phyloP scores from a whole-genome alignment of 345 rosid genomes.

The Zanthoxylum bungeanum region DNA sequence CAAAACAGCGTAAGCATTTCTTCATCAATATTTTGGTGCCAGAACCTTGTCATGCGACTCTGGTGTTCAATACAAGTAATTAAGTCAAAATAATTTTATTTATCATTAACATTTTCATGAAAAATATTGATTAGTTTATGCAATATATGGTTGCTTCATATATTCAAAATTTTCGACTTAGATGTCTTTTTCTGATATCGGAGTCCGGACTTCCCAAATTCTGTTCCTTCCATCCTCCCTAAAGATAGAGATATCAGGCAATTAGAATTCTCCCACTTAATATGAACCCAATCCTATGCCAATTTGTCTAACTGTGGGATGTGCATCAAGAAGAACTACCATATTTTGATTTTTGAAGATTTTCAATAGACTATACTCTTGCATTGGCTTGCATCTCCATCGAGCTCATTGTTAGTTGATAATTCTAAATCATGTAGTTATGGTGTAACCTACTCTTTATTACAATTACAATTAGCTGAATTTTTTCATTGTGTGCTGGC shows the following conservation, averaged over 20 bases:
- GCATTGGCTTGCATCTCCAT: not conserved
- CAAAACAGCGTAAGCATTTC: constrained; percentile 72
- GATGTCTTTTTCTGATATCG: not conserved
- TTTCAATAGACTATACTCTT: not conserved
- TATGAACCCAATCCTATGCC: not conserved
- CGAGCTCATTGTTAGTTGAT: not conserved
- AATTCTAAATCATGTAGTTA: not conserved
- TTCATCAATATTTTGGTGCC: not conserved
- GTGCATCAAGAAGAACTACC: not conserved
- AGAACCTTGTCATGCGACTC: not conserved
- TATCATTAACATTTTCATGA: not conserved
- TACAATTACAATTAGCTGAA: not conserved
- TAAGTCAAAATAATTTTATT: not conserved
- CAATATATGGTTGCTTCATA: not conserved
- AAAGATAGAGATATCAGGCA: not conserved
- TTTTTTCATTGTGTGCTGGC: not conserved
- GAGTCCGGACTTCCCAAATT: not conserved
- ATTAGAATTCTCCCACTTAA: not conserved
- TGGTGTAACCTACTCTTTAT: not conserved
- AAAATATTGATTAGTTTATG: not conserved
- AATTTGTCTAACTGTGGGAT: not conserved
- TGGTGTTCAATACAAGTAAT: not conserved
- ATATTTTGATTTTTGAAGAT: not conserved
- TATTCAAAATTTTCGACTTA: not conserved
- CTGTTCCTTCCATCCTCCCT: not conserved